Conservation (phyloP, 2,329 filamentous ascomycete genomes). For the Berkeleyomyces rouxiae region DNA sequence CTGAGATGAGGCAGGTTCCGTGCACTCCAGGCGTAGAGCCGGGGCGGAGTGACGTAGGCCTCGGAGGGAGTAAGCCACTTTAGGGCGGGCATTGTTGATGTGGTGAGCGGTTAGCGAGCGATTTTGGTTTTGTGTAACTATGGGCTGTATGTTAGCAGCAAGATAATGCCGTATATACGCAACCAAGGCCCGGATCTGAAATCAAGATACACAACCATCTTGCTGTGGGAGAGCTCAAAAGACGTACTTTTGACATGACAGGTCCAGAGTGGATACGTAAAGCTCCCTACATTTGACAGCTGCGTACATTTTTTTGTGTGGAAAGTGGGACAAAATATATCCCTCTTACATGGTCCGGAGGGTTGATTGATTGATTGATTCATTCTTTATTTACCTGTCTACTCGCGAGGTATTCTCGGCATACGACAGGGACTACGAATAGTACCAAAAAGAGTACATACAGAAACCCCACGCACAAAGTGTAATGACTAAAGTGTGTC, state of each 20-base stretch:
- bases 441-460: too few relatives aligned
- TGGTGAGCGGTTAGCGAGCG: not conserved
- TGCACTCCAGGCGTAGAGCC: slow-evolving; percentile 12
- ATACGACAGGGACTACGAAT: too few relatives aligned
- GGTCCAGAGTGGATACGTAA: not conserved
- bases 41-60: slow-evolving; percentile 5
- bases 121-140: not conserved
- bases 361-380: too few relatives aligned
- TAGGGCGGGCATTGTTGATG: not conserved
- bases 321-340: too few relatives aligned
- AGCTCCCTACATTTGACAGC: not conserved
- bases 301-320: not conserved
- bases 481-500: too few relatives aligned
- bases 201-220: not conserved
- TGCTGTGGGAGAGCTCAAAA: not conserved
- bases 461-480: too few relatives aligned
- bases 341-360: too few relatives aligned
- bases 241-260: not conserved
- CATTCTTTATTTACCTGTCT: too few relatives aligned
- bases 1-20: slow-evolving; percentile 6
- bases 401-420: too few relatives aligned
- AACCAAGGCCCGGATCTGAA: too few relatives aligned
- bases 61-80: slow-evolving; percentile 9
- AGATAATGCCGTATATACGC: not conserved
- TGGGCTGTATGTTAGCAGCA: not conserved